Base-by-base conservation (phyloP, 257 asterid genomes). In the Nicotiana obtusifolia region DNA sequence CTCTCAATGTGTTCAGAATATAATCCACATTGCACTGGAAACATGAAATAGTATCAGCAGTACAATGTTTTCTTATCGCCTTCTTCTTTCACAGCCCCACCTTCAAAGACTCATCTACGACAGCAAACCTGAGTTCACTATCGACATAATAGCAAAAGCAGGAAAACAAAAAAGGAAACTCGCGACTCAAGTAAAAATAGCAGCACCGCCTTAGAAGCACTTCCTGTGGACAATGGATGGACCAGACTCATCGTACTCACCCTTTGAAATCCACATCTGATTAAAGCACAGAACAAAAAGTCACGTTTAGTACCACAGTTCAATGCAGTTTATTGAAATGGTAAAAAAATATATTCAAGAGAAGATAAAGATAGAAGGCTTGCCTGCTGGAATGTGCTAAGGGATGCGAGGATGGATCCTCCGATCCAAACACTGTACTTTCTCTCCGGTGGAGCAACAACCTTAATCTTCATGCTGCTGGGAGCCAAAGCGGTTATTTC, bases 181-280 rank as follows among this genome's bases (percentile, higher is more conserved):
- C 62, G 16, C 6, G 24, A 24, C 62, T 20, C 1, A 49, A 14
- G 61, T 73, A 24, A 49, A 73, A 75, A 49, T 24, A 75, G 62
- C 44, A 49, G 62, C 79, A 75, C 26, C 79, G 49, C 79, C 79
- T 75, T 75, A 75, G 62, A 75, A 75, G 35, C 79, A 75, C 24
- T 75, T 75, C 79, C 79, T 75, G 79, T 75, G 79, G 79, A 75
- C 79, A 75, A 75, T 75, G 62, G 79, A 75, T 75, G 79, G 79
- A 75, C 79, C 79, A 47, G 79, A 75, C 79, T 75, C 79, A 2
- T 75, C 79, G 10, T 75, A 75, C 79, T 75, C 79, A 8, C 79
- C 79, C 79, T 75, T 75, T 1, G 79, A 75, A 49, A 75, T 75
- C 79, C 79, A 75, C 79, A 75, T 75, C 79, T 75, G 62, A 49